Base-by-base conservation (phyloP, 164 flowering plant genomes). In the Dillenia turbinata region DNA sequence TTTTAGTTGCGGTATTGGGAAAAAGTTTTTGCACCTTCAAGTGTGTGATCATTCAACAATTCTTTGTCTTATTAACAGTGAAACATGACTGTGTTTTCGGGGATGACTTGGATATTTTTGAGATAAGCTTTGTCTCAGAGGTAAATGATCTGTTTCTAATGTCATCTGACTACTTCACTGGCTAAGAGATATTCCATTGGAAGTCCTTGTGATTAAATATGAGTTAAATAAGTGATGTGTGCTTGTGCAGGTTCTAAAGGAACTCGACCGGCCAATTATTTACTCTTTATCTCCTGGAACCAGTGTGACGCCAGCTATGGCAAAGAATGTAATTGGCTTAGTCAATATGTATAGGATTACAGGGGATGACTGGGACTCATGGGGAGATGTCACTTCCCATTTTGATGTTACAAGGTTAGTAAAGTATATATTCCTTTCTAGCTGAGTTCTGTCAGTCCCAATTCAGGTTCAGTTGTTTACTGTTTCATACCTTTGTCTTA, bases 51-150 rank as follows among this genome's bases (percentile, higher is more conserved):
- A 13, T n/a, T 44, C 49, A 10, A 53, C 49, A 53, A 49, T 54
- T 68, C 56, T 8, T 69, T 56, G 43, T 24, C 60, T 69, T 61
- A 14, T 56, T 48, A 63, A 54, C 87, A 92, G 98, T 93, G 71
- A 93, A 93, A 79, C 75, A 88, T 72, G 98, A 93, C 67, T 93
- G 98, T 68, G 85, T 93, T 63, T 93, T 90, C 78, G 98, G 97
- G 9, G 85, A 84, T 49, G 97, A 93, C 67, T 79, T 93, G 65
- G 76, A 89, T 64, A 3, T 84, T 66, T 72, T 76, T 7, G 91
- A 93, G 83, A 87, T 93, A 71, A 78, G 58, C 52, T 59, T 61
- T 59, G 91, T 90, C 6, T 93, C 97, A 26, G 82, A 86, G 87
- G 98, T 92, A 80, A 45, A 40, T 14, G 48, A 11, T 17, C 53